Conservation (phyloP, 805 yeast species). For the Kodamaea laetipori region DNA sequence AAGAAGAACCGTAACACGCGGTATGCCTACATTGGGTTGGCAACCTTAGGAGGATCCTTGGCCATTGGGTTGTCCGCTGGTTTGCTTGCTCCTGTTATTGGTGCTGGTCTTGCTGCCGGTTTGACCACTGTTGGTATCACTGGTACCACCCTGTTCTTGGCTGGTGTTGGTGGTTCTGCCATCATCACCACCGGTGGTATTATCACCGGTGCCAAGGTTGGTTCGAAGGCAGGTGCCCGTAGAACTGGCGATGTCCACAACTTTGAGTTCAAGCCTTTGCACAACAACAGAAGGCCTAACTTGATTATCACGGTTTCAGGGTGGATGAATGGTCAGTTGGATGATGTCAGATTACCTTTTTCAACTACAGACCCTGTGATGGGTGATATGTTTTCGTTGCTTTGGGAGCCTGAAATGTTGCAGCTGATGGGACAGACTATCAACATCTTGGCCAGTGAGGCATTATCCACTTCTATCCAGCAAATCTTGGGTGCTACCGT, state of each 20-base stretch:
- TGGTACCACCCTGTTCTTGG: constrained; percentile 91
- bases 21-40: constrained; percentile 86
- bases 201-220: constrained; percentile 87
- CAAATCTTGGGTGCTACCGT: constrained; percentile 93
- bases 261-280: constrained; percentile 90
- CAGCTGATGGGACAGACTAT: constrained; percentile 96
- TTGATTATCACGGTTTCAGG: constrained; percentile 89
- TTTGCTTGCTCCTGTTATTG: constrained; percentile 93
- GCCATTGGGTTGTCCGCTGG: constrained; percentile 96
- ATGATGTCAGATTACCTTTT: constrained; percentile 95
- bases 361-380: constrained; percentile 96
- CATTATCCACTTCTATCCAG: constrained; percentile 88
- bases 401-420: constrained; percentile 99
- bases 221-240: constrained; percentile 78
- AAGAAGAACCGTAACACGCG: constrained; percentile 65
- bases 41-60: constrained; percentile 93
- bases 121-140: constrained; percentile 90
- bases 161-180: constrained; percentile 97
- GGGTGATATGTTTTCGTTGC: constrained; percentile 90
- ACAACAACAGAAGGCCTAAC: constrained; percentile 85
- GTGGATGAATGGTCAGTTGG: constrained; percentile 95
- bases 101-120: constrained; percentile 98
- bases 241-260: constrained; percentile 92
- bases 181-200: constrained; percentile 91
- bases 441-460: constrained; percentile 89